Percentiles rank a stretch among this genome's conserved stretches.
phyloP scores from a whole-genome alignment of 257 asterid genomes.

The Lantana camara region DNA sequence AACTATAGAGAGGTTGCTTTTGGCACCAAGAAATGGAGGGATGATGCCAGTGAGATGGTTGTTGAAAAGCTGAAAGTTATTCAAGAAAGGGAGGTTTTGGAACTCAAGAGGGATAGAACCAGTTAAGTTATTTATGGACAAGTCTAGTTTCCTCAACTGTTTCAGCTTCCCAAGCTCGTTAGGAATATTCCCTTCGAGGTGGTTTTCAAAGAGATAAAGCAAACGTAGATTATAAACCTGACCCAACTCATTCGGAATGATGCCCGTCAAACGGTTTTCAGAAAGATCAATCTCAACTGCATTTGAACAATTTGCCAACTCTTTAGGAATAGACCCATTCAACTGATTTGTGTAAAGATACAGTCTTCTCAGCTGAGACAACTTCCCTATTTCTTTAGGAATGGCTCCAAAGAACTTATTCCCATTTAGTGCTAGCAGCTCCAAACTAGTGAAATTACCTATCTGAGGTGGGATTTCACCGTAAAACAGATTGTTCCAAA shows the following conservation, averaged over 20 bases:
- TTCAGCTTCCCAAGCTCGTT: conserved; percentile 55
- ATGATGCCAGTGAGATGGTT: conserved; percentile 67
- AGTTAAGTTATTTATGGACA: conserved; percentile 74
- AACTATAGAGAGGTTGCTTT: conserved; percentile 60
- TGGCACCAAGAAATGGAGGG: conserved; percentile 66
- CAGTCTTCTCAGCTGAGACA: conserved; percentile 46
- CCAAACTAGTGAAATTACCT: conserved; percentile 72
- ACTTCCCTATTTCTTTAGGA: conserved; percentile 69
- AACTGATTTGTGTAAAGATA: conserved; percentile 69
- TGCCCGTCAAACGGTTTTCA: conserved; percentile 64
- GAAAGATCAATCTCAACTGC: conserved; percentile 82
- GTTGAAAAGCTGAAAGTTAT: conserved; percentile 71
- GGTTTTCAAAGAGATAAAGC: conserved; percentile 81
- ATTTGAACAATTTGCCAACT: conserved; percentile 57
- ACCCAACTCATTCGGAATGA: conserved; percentile 56
- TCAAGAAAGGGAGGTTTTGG: conserved; percentile 59
- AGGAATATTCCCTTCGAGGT: conserved; percentile 64
- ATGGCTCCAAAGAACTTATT: conserved; percentile 61
- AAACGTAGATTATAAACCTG: conserved; percentile 48
- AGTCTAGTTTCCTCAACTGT: conserved; percentile 53
- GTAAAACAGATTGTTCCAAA: conserved; percentile 61
- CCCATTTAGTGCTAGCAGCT: conserved; percentile 62
- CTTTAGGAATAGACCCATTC: conserved; percentile 74
- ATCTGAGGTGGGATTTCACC: conserved; percentile 75
- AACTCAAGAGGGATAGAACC: conserved; percentile 71